phyloP scores from a whole-genome alignment of 2,329 filamentous ascomycete genomes.

The Curvularia verruculosa region DNA sequence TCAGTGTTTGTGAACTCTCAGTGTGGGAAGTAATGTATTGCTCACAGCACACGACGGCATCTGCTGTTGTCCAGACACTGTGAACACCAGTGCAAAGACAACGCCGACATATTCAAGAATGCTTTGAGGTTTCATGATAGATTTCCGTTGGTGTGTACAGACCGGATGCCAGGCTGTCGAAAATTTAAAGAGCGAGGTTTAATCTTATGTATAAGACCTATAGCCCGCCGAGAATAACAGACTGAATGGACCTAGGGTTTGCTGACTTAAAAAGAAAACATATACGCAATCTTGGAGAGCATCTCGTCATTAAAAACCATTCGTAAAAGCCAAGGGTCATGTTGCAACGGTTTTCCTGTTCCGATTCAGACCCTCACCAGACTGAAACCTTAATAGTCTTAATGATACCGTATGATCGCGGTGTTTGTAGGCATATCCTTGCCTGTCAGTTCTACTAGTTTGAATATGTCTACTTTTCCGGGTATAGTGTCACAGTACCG shows the following conservation, averaged over 20 bases:
- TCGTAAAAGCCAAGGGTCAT: not conserved
- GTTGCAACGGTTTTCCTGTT: not conserved
- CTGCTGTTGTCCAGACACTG: not conserved
- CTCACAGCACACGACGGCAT: slow-evolving; percentile 13
- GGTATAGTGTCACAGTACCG: not conserved
- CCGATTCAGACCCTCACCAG: not conserved
- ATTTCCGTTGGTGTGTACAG: not conserved
- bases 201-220: not conserved
- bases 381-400: not conserved
- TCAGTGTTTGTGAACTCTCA: not conserved
- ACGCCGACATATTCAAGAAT: not conserved
- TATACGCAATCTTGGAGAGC: not conserved
- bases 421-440: not conserved
- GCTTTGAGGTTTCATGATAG: not conserved
- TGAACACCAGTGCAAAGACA: not conserved
- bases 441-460: not conserved
- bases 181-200: not conserved
- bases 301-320: not conserved
- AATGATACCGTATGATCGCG: not conserved
- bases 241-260: not conserved
- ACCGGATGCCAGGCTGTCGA: not conserved
- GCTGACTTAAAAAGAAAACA: not conserved
- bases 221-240: not conserved
- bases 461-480: not conserved
- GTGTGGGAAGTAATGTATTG: not conserved